Percentiles rank a stretch among this genome's conserved stretches.
phyloP scores from a whole-genome alignment of 768 basidiomycete genomes.

The Amanita rubescens region DNA sequence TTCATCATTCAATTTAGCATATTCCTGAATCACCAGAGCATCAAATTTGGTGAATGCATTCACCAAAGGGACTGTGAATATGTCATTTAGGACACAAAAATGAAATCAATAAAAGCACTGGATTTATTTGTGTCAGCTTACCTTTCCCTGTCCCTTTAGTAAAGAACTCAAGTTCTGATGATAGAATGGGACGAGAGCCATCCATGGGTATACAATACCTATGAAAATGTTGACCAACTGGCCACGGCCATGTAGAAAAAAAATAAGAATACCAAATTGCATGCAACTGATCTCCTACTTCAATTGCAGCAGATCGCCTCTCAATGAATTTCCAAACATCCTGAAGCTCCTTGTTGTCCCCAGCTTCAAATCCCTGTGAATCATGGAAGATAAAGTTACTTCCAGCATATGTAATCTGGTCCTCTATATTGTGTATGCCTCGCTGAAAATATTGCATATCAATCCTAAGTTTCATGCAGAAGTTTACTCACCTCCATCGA shows the following conservation, averaged over 20 bases:
- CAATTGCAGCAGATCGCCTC: slow-evolving; percentile 11
- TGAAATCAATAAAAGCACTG: background rate
- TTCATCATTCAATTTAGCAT: slow-evolving; percentile 7
- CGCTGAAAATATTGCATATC: slow-evolving; percentile 16
- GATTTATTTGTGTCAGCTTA: slow-evolving; percentile 7
- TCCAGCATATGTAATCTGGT: slow-evolving; percentile 19
- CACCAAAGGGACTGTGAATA: slow-evolving; percentile 28
- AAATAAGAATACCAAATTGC: slow-evolving; percentile 27
- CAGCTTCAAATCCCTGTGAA: slow-evolving; percentile 34
- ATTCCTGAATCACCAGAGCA: slow-evolving; percentile 18
- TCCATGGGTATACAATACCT: slow-evolving; percentile 33
- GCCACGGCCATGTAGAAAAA: background rate
- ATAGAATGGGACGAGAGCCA: slow-evolving; percentile 17
- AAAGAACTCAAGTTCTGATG: slow-evolving; percentile 25
- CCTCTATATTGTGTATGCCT: slow-evolving; percentile 26
- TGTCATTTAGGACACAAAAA: too few relatives aligned
- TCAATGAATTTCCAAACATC: slow-evolving; percentile 25
- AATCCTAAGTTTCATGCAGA: background rate
- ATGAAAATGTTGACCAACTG: background rate
- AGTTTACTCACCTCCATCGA: slow-evolving; percentile 13
- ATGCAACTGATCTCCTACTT: slow-evolving; percentile 24
- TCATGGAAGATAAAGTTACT: slow-evolving; percentile 36
- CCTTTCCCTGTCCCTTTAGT: slow-evolving; percentile 18
- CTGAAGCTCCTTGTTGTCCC: slow-evolving; percentile 20
- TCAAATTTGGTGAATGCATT: slow-evolving; percentile 33